A percentile compares a stretch with the other conserved stretches of the same genome.
Evolutionary conservation across 2,329 filamentous ascomycete species (phyloP).

Genomic region (Tolypocladium ophioglossoides): DNA sequence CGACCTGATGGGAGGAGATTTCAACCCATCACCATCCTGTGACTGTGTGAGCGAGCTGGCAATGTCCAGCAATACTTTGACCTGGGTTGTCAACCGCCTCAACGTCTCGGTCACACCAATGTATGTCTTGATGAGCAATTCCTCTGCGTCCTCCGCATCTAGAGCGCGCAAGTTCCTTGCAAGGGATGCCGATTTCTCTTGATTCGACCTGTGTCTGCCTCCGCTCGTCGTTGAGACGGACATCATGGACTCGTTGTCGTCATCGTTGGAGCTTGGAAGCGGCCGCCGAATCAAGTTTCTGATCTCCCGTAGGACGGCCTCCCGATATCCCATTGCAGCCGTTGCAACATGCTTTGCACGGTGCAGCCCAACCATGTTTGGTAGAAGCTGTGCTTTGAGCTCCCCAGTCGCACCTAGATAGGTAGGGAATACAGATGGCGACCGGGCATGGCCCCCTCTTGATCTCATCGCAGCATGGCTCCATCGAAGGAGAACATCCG

Average conservation of each 20-base stretch:
- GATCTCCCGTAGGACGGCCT: slow-evolving; percentile 76
- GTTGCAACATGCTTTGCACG: slow-evolving; percentile 68
- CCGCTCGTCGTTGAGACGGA: slow-evolving; percentile 68
- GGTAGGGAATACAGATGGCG: slow-evolving; percentile 60
- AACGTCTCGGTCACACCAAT: slow-evolving; percentile 80
- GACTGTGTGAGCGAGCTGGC: slow-evolving; percentile 59
- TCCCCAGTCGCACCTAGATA: slow-evolving; percentile 66
- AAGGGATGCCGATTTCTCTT: slow-evolving; percentile 82
- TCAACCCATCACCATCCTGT: slow-evolving; percentile 26
- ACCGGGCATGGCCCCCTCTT: slow-evolving; percentile 55
- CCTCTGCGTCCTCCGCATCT: slow-evolving; percentile 75
- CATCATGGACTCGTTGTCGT: slow-evolving; percentile 84
- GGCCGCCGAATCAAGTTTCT: slow-evolving; percentile 74
- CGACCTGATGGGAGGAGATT: slow-evolving; percentile 38
- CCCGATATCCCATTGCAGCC: slow-evolving; percentile 76
- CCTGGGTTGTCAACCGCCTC: slow-evolving; percentile 75
- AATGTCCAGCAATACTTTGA: slow-evolving; percentile 90
- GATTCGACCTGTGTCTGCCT: slow-evolving; percentile 59
- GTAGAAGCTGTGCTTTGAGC: slow-evolving; percentile 59
- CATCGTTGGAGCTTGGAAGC: slow-evolving; percentile 85
- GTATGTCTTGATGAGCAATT: slow-evolving; percentile 73
- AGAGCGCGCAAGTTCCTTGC: slow-evolving; percentile 80
- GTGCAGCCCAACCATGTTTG: slow-evolving; percentile 68
- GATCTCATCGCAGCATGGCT: slow-evolving; percentile 63
- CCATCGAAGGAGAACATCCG: slow-evolving; percentile 77